A percentile compares a stretch with the other conserved stretches of the same genome.
phyloP scores from a whole-genome alignment of 2,329 filamentous ascomycete species.

The Diaporthe eres region DNA sequence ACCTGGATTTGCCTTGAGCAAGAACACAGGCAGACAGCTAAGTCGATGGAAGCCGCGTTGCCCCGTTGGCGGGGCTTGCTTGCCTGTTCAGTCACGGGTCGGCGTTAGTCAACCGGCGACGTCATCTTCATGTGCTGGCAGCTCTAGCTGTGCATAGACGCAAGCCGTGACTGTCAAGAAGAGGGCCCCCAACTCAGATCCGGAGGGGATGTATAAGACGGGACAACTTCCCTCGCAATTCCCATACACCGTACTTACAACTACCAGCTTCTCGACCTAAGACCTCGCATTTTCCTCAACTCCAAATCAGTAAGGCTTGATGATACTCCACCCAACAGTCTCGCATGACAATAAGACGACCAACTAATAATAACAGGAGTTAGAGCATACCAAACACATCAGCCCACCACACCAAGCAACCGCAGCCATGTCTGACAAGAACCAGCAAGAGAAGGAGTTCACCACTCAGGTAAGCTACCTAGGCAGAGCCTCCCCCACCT shows the following conservation, averaged over 20 bases:
- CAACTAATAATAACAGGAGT: constrained; percentile 1
- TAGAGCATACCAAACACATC: not conserved
- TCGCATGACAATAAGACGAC: not conserved
- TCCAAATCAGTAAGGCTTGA: constrained; percentile 17
- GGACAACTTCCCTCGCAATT: constrained; percentile 22
- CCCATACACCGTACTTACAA: not conserved
- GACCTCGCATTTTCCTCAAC: not conserved
- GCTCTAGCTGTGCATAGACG: constrained; percentile 5
- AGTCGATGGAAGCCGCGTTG: constrained; percentile 30
- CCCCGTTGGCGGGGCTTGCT: constrained; percentile 9
- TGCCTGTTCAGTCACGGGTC: constrained; percentile 32
- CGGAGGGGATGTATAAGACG: constrained; percentile 38
- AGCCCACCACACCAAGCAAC: constrained; percentile 7
- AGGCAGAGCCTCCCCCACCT: not conserved
- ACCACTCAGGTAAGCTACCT: constrained; percentile 54
- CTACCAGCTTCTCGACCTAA: not conserved
- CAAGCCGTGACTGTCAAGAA: not conserved
- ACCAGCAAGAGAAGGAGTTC: constrained; percentile 58
- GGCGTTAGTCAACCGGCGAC: constrained; percentile 35
- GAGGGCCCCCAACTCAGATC: constrained; percentile 8
- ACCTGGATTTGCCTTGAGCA: constrained; percentile 1
- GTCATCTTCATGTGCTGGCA: constrained; percentile 40
- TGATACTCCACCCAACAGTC: not conserved
- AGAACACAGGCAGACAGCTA: not conserved
- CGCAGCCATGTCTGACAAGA: constrained; percentile 39